A percentile compares a stretch with the other conserved stretches of the same genome.
phyloP scores from a whole-genome alignment of 2,329 filamentous ascomycete genomes.

The Aspergillus fumigatus region DNA sequence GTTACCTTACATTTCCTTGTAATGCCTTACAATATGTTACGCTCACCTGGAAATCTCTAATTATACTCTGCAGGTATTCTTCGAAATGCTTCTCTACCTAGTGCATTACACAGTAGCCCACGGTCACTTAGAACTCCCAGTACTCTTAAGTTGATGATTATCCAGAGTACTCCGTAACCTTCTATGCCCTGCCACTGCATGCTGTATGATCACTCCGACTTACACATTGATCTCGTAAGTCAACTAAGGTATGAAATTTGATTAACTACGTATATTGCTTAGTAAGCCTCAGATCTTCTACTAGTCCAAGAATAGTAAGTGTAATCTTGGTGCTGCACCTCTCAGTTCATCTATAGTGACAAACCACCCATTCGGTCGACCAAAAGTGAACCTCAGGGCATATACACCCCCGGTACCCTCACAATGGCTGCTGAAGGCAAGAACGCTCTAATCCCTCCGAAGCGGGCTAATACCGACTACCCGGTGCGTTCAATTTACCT shows the following conservation, averaged over 20 bases:
- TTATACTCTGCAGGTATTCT: neutral
- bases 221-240: neutral
- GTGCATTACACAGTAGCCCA: neutral
- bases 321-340: neutral
- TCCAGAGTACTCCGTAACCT: neutral
- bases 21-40: neutral
- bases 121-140: neutral
- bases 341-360: neutral
- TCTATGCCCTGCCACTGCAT: neutral
- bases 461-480: slow-evolving; percentile 76
- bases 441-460: slow-evolving; percentile 62
- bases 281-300: neutral
- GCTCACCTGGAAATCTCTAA: neutral
- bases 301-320: neutral
- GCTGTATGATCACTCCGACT: neutral
- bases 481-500: slow-evolving; percentile 59
- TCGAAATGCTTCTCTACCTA: neutral
- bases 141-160: neutral
- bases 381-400: neutral
- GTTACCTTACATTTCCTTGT: neutral
- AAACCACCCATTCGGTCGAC: neutral
- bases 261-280: too few species aligned
- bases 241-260: too few species aligned
- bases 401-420: slow-evolving; percentile 9
- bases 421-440: slow-evolving; percentile 37